phyloP scores from a whole-genome alignment of 257 asterid genomes.

The Petunia axillaris region DNA sequence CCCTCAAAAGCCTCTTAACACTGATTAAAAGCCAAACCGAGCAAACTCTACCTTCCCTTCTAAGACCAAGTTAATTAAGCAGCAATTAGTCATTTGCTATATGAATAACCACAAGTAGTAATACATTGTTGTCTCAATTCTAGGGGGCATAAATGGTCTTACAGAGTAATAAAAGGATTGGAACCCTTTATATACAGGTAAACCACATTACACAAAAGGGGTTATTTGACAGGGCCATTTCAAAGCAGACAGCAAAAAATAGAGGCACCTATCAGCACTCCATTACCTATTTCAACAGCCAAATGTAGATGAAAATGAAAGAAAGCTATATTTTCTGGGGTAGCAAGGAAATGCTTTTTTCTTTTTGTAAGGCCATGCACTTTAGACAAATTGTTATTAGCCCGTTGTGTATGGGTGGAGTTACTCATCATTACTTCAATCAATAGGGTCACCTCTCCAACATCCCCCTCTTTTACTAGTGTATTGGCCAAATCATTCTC shows the following conservation, averaged over 20 bases:
- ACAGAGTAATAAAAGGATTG: not conserved
- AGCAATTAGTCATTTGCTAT: constrained; percentile 11
- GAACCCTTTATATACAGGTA: constrained; percentile 15
- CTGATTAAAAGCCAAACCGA: not conserved
- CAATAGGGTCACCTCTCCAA: constrained; percentile 32
- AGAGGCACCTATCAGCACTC: constrained; percentile 27
- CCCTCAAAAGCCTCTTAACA: not conserved
- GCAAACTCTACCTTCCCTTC: not conserved
- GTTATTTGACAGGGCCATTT: constrained; percentile 24
- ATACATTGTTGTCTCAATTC: not conserved
- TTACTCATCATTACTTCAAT: constrained; percentile 43
- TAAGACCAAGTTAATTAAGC: not conserved
- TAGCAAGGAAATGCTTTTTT: constrained; percentile 22
- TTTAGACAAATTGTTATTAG: constrained; percentile 36
- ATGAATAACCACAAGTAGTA: constrained; percentile 15
- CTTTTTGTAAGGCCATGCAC: constrained; percentile 31
- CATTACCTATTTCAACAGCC: constrained; percentile 26
- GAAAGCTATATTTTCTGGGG: constrained; percentile 27
- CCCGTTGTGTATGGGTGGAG: constrained; percentile 33
- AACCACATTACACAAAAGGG: not conserved
- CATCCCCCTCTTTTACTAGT: constrained; percentile 8
- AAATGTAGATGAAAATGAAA: constrained; percentile 34
- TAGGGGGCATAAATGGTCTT: constrained; percentile 28
- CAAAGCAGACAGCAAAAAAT: constrained; percentile 34
- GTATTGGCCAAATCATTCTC: constrained; percentile 37